phyloP scores from a whole-genome alignment of 2,329 filamentous ascomycete species.

The Tricladium varicosporioides region DNA sequence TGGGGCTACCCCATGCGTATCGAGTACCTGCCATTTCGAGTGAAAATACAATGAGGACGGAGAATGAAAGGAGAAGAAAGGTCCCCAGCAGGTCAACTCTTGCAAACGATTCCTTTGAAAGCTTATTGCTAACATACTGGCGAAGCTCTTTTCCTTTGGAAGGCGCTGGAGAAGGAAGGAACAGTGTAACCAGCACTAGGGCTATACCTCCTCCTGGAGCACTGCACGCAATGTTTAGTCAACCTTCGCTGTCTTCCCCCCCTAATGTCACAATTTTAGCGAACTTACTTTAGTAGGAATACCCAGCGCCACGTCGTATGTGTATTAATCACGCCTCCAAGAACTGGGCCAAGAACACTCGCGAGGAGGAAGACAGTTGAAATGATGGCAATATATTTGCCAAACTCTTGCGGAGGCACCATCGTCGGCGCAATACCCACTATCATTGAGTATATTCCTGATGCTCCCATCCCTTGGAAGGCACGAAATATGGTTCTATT shows the following conservation, averaged over 20 bases:
- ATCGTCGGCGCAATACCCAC: neutral
- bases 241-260: too few species aligned
- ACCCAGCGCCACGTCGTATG: neutral
- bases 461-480: conserved; percentile 3
- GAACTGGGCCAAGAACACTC: neutral
- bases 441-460: neutral
- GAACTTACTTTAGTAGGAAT: conserved; percentile 2
- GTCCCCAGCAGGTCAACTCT: conserved; percentile 19
- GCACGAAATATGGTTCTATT: neutral
- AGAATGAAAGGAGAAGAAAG: conserved; percentile 39
- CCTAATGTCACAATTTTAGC: too few species aligned
- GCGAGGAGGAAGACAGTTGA: neutral
- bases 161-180: conserved; percentile 5
- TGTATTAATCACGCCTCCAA: conserved; percentile 1
- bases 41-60: conserved; percentile 44
- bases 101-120: neutral
- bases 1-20: conserved; percentile 42
- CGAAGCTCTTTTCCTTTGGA: neutral
- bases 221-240: neutral
- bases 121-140: neutral
- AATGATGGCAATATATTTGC: neutral
- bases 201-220: conserved; percentile 9
- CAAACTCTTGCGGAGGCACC: neutral
- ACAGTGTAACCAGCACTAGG: neutral
- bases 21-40: conserved; percentile 43